Conservation (phyloP, 2,329 filamentous ascomycete species). For the Rhinocladiella mackenziei region DNA sequence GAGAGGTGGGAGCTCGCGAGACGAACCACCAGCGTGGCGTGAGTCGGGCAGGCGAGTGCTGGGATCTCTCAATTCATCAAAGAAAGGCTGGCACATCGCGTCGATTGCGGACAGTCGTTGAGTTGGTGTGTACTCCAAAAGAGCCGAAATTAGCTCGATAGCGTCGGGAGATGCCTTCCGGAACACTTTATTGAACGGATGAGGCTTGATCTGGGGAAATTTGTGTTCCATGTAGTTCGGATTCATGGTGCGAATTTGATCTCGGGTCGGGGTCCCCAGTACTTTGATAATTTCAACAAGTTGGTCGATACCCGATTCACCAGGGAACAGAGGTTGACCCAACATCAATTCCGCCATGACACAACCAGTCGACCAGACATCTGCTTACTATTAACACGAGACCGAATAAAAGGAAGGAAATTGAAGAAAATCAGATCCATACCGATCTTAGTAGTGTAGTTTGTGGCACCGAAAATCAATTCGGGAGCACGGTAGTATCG, state of each 20-base stretch:
- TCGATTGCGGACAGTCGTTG: conserved; percentile 90
- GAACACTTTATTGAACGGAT: conserved; percentile 99
- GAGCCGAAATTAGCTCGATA: conserved; percentile 87
- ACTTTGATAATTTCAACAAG: conserved; percentile 99
- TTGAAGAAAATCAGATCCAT: conserved; percentile 39
- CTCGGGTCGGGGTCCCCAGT: conserved; percentile 87
- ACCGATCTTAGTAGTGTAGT: conserved; percentile 99
- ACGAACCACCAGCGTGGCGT: conserved; percentile 73
- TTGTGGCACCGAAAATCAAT: conserved; percentile 96
- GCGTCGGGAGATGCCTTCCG: conserved; percentile 89
- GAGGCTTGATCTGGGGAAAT: conserved; percentile 99
- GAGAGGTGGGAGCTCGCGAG: conserved; percentile 77
- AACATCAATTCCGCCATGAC: conserved; percentile 99
- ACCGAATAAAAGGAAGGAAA: conserved; percentile 8
- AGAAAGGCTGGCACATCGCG: conserved; percentile 98
- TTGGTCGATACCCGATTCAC: conserved; percentile 97
- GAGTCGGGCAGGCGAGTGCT: conserved; percentile 89
- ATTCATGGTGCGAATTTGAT: conserved; percentile 99
- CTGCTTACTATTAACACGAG: conserved; percentile 46
- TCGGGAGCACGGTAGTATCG: conserved; percentile 97
- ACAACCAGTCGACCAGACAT: conserved; percentile 98
- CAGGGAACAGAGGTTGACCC: conserved; percentile 93
- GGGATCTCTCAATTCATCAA: conserved; percentile 93
- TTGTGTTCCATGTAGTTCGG: conserved; percentile 99
- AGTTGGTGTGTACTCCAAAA: conserved; percentile 96